phyloP scores from a whole-genome alignment of 2,329 filamentous ascomycete genomes.

The Calonectria multiphialidica region DNA sequence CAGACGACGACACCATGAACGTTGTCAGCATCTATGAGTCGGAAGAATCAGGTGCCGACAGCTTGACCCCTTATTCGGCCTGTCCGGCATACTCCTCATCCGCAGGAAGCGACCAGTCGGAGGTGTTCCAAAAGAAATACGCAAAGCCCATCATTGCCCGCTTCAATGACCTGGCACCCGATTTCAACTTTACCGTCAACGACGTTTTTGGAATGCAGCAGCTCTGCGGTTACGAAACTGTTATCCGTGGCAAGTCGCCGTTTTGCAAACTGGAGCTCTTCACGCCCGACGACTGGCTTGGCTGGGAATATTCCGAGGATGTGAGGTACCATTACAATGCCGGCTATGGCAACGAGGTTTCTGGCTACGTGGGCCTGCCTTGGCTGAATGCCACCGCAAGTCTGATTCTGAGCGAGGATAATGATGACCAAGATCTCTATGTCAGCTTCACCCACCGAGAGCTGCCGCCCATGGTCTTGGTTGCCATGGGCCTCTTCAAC shows the following conservation, averaged over 20 bases:
- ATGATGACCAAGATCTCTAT: conserved; percentile 68
- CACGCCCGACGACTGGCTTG: conserved; percentile 72
- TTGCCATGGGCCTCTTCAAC: conserved; percentile 78
- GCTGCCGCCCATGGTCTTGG: conserved; percentile 74
- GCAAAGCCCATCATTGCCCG: conserved; percentile 71
- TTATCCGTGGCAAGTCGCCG: conserved; percentile 70
- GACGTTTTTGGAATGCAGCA: conserved; percentile 77
- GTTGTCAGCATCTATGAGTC: conserved; percentile 69
- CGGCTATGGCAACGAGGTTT: conserved; percentile 71
- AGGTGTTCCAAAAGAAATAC: conserved; percentile 65
- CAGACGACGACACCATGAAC: conserved; percentile 64
- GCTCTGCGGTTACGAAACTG: conserved; percentile 74
- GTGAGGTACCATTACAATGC: conserved; percentile 74
- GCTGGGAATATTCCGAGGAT: conserved; percentile 75
- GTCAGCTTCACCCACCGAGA: conserved; percentile 79
- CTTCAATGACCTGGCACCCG: conserved; percentile 63
- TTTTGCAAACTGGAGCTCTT: conserved; percentile 73
- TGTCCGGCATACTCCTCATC: conserved; percentile 73
- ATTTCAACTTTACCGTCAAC: conserved; percentile 72
- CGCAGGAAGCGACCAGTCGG: conserved; percentile 66
- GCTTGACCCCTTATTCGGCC: conserved; percentile 72
- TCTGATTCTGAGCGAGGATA: conserved; percentile 56
- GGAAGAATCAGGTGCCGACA: conserved; percentile 68
- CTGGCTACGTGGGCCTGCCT: conserved; percentile 71
- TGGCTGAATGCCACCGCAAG: conserved; percentile 74